Evolutionary conservation across 192 early-diverging fungal species (phyloP).

Genomic region (Entomortierella chlamydospora): DNA sequence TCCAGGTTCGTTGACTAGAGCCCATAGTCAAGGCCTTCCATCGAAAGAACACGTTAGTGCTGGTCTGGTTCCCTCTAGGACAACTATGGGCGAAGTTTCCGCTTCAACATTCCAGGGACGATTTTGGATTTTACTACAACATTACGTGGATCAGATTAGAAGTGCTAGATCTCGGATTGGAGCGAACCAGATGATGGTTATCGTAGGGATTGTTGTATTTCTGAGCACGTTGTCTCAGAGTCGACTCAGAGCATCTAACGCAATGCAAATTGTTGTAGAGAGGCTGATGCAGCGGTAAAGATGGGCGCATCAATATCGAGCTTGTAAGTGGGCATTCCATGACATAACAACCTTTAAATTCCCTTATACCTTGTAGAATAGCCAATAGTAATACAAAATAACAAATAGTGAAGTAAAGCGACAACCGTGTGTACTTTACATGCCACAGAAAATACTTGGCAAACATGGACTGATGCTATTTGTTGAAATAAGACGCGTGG

Average conservation of each 20-base stretch:
- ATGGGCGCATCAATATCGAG: conserved; percentile 42
- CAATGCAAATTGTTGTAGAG: conserved; percentile 10
- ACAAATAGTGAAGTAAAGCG: too few species aligned
- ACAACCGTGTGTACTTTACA: too few species aligned
- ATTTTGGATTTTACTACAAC: conserved; percentile 19
- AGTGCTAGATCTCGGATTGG: conserved; percentile 16
- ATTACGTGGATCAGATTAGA: conserved; percentile 28
- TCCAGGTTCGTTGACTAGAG: too few species aligned
- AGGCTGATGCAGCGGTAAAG: conserved; percentile 39
- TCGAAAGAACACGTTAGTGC: too few species aligned
- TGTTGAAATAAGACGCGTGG: too few species aligned
- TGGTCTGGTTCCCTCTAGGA: too few species aligned
- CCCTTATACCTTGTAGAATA: too few species aligned
- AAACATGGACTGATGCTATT: too few species aligned
- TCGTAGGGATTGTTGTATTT: conserved; percentile 41
- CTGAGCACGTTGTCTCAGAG: conserved; percentile 23
- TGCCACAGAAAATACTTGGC: too few species aligned
- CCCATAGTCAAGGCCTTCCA: too few species aligned
- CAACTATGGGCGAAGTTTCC: not conserved
- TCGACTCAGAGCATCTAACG: conserved; percentile 15
- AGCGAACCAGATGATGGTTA: conserved; percentile 32
- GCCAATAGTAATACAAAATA: too few species aligned
- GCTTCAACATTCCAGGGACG: conserved; percentile 12
- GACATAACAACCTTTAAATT: too few species aligned
- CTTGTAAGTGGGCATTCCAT: not conserved